A percentile compares a stretch with the other conserved stretches of the same genome.
Conservation (phyloP, 495 filamentous ascomycete species). For the Tuber brumale region DNA sequence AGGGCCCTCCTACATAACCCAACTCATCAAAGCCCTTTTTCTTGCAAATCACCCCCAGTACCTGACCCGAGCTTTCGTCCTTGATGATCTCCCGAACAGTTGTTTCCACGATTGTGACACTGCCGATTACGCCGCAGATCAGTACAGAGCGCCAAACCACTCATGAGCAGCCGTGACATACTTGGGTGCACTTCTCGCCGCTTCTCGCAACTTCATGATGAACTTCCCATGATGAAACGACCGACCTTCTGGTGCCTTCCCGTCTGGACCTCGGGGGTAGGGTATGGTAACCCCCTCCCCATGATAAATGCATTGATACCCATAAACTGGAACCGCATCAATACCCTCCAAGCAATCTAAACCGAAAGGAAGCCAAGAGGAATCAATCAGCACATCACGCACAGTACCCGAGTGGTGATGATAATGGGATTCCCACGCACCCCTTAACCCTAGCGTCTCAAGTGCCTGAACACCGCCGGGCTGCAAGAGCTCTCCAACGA, state of each 20-base stretch:
- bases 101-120: slow-evolving; percentile 50
- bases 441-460: slow-evolving; percentile 64
- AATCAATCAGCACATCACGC: slow-evolving; percentile 14
- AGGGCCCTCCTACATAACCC: slow-evolving; percentile 37
- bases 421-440: slow-evolving; percentile 5
- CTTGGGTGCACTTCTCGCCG: slow-evolving; percentile 42
- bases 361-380: neutral
- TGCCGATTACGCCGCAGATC: slow-evolving; percentile 18
- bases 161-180: slow-evolving; percentile 41
- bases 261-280: slow-evolving; percentile 50
- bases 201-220: slow-evolving; percentile 64
- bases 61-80: slow-evolving; percentile 44
- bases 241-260: slow-evolving; percentile 55
- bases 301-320: slow-evolving; percentile 83
- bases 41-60: slow-evolving; percentile 42
- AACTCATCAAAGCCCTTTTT: slow-evolving; percentile 26
- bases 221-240: slow-evolving; percentile 82
- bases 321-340: slow-evolving; percentile 71
- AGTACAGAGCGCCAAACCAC: slow-evolving; percentile 18
- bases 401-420: neutral
- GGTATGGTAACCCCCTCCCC: slow-evolving; percentile 70
- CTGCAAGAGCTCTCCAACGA: slow-evolving; percentile 92
- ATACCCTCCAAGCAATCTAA: slow-evolving; percentile 78
- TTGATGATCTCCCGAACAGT: slow-evolving; percentile 48
- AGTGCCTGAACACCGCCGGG: slow-evolving; percentile 82